phyloP scores from a whole-genome alignment of 2,329 filamentous ascomycete species.

The Epichloe baconii region DNA sequence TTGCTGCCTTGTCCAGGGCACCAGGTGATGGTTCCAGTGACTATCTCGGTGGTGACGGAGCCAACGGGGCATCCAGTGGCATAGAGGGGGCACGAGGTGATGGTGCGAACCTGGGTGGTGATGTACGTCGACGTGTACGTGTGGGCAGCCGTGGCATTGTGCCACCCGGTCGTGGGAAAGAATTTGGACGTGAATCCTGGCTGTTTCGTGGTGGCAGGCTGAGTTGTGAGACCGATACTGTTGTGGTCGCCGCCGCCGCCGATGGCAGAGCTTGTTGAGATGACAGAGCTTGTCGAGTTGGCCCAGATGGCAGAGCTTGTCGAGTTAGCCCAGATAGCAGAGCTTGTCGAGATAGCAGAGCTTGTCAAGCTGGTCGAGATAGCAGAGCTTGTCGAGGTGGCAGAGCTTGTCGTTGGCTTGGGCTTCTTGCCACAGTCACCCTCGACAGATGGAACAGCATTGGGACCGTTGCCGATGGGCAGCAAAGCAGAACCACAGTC shows the following conservation, averaged over 20 bases:
- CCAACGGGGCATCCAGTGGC: constrained; percentile 17
- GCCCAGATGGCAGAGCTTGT: constrained; percentile 2
- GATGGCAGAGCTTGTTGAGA: background rate
- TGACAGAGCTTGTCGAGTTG: constrained; percentile 10
- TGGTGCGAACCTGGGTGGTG: constrained; percentile 16
- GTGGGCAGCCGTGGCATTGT: constrained; percentile 9
- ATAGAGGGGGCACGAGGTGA: constrained; percentile 18
- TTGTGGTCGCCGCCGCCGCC: background rate
- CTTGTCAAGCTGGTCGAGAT: constrained; percentile 7
- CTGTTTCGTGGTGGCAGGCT: constrained; percentile 1
- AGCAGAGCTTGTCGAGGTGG: constrained; percentile 4
- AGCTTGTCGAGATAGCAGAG: constrained; percentile 7
- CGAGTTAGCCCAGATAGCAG: background rate
- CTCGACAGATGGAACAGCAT: constrained; percentile 18
- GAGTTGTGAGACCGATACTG: background rate
- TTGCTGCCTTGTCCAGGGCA: constrained; percentile 17
- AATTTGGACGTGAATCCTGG: constrained; percentile 6
- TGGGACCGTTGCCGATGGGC: constrained; percentile 26
- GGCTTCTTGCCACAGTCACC: constrained; percentile 17
- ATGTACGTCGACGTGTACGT: constrained; percentile 17
- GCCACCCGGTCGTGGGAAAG: constrained; percentile 5
- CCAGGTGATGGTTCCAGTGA: constrained; percentile 21
- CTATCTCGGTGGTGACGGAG: constrained; percentile 16
- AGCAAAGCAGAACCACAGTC: constrained; percentile 26
- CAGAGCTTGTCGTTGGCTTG: constrained; percentile 5